These are phyloP conservation scores for Pythium coloratum DNA, from an alignment of 352 stramenopile genomes.

Conservation along the genomic window DNA sequence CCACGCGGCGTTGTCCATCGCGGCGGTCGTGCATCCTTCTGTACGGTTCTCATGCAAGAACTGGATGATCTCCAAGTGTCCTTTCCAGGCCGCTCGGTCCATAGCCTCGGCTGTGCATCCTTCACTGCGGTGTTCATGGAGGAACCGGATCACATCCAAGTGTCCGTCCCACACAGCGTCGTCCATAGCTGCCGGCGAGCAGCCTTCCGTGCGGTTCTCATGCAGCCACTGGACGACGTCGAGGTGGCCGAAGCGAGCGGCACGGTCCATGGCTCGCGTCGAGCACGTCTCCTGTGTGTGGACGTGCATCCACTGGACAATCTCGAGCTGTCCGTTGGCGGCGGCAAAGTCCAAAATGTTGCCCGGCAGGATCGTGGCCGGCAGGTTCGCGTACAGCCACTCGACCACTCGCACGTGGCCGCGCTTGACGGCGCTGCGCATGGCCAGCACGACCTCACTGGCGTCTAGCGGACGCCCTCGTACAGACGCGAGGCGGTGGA, in stretches of 20 bases:
- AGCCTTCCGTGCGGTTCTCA: conserved; percentile 58
- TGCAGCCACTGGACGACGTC: conserved; percentile 76
- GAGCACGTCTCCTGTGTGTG: conserved; percentile 72
- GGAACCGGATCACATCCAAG: conserved; percentile 67
- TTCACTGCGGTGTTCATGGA: conserved; percentile 56
- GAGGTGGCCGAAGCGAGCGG: conserved; percentile 67
- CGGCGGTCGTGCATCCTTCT: conserved; percentile 30
- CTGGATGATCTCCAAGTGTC: conserved; percentile 58
- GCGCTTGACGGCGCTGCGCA: conserved; percentile 68
- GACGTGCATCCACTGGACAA: conserved; percentile 73
- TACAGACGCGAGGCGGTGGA: conserved; percentile 43
- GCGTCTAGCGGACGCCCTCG: conserved; percentile 37
- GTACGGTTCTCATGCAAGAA: conserved; percentile 60
- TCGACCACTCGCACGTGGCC: conserved; percentile 58
- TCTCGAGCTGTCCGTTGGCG: conserved; percentile 58
- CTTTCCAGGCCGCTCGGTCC: conserved; percentile 67
- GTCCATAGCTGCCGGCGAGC: conserved; percentile 72
- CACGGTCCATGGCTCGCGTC: conserved; percentile 76
- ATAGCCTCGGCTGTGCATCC: conserved; percentile 72
- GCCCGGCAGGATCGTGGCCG: conserved; percentile 50
- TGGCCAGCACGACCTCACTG: conserved; percentile 64
- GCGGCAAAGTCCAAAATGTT: conserved; percentile 84
- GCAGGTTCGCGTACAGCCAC: conserved; percentile 64
- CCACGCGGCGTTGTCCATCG: conserved; percentile 76
- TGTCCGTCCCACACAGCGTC: conserved; percentile 66